These are phyloP conservation scores for Magnusiomyces paraingens DNA, from an alignment of 1,139 yeast genomes.

Conservation along the genomic window DNA sequence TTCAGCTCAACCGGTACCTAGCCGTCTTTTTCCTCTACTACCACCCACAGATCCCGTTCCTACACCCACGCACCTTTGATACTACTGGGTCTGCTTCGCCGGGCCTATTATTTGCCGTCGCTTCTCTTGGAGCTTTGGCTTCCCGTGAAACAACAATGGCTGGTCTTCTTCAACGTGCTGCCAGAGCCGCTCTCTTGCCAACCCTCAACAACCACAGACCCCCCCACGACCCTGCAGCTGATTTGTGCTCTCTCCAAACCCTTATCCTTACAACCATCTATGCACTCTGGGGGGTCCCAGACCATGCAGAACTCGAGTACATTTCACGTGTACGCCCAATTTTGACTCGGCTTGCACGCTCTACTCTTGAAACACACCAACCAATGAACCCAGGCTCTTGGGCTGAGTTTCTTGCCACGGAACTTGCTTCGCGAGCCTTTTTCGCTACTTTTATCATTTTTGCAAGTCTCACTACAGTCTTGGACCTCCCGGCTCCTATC, in stretches of 20 bases:
- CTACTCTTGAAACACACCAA: constrained; percentile 17
- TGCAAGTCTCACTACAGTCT: constrained; percentile 23
- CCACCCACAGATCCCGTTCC: constrained; percentile 33
- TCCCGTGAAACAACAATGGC: constrained; percentile 30
- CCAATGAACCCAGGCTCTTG: constrained; percentile 2
- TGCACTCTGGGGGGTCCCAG: constrained; percentile 30
- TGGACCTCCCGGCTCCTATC: not conserved
- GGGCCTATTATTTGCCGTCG: constrained; percentile 30
- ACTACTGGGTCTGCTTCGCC: constrained; percentile 27
- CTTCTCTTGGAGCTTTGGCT: constrained; percentile 33
- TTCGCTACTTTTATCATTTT: constrained; percentile 29
- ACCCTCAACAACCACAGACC: not conserved
- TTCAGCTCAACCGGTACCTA: constrained; percentile 30
- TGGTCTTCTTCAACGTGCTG: constrained; percentile 24
- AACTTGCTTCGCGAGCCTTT: constrained; percentile 29
- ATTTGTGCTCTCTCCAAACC: constrained; percentile 23
- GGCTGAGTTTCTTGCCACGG: constrained; percentile 21
- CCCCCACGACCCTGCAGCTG: too few relatives aligned
- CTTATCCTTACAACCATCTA: constrained; percentile 27
- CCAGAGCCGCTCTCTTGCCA: constrained; percentile 23
- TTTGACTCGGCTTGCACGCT: constrained; percentile 17
- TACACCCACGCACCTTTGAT: constrained; percentile 32
- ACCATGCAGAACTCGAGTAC: constrained; percentile 29
- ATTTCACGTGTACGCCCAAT: constrained; percentile 25
- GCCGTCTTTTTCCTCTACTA: constrained; percentile 31